Percentiles rank a stretch among this genome's conserved stretches.
phyloP scores from a whole-genome alignment of 2,329 filamentous ascomycete species.

The Fusarium nurragi region DNA sequence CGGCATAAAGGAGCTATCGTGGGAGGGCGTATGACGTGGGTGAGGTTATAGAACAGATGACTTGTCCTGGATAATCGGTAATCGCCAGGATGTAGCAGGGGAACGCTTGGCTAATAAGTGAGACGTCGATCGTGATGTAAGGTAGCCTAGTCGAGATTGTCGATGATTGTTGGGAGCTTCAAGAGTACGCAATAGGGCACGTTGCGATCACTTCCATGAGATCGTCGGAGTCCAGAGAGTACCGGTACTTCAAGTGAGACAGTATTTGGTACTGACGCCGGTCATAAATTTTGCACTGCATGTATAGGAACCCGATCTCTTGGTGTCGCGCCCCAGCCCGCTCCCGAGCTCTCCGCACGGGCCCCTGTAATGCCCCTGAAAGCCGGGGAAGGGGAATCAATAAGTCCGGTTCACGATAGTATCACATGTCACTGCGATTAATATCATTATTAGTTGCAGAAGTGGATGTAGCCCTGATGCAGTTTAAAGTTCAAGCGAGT shows the following conservation, averaged over 20 bases:
- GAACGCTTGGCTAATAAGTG: constrained; percentile 33
- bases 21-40: constrained; percentile 17
- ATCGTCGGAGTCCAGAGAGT: constrained; percentile 22
- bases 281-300: not conserved
- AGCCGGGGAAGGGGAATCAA: constrained; percentile 33
- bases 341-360: constrained; percentile 34
- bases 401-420: constrained; percentile 15
- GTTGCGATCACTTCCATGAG: constrained; percentile 32
- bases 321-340: constrained; percentile 15
- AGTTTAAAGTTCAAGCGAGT: not conserved
- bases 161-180: constrained; percentile 40
- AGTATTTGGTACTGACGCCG: not conserved
- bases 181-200: constrained; percentile 34
- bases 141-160: constrained; percentile 28
- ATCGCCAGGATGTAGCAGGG: constrained; percentile 17
- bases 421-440: constrained; percentile 28
- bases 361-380: constrained; percentile 29
- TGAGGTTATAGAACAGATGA: constrained; percentile 10
- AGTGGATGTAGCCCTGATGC: not conserved
- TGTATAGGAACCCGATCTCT: constrained; percentile 20
- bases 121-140: constrained; percentile 41
- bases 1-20: constrained; percentile 21
- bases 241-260: constrained; percentile 9
- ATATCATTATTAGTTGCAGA: not conserved
- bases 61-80: constrained; percentile 9